A percentile compares a stretch with the other conserved stretches of the same genome.
These are phyloP conservation scores for Phascolomyces articulosus DNA, from an alignment of 371 early-diverging fungal species.

Conservation along the genomic window DNA sequence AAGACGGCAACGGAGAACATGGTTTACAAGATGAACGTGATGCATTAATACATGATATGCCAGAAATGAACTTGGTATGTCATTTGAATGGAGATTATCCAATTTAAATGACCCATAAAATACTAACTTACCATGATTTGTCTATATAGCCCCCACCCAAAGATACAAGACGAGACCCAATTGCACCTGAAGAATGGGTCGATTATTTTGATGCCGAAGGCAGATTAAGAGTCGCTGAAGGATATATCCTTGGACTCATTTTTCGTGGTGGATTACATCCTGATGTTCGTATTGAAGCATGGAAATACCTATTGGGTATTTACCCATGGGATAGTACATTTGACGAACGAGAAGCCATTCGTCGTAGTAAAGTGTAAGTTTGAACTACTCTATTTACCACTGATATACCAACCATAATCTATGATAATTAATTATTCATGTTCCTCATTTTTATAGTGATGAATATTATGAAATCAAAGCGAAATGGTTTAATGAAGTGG, in stretches of 20 bases:
- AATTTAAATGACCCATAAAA: too few relatives aligned
- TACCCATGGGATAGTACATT: slow-evolving; percentile 88
- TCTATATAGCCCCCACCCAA: slow-evolving; percentile 27
- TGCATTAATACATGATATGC: slow-evolving; percentile 28
- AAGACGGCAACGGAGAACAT: slow-evolving; percentile 27
- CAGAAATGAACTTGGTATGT: slow-evolving; percentile 24
- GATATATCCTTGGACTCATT: slow-evolving; percentile 61
- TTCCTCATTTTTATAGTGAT: too few relatives aligned
- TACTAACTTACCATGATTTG: too few relatives aligned
- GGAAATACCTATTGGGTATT: slow-evolving; percentile 86
- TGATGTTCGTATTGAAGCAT: slow-evolving; percentile 85
- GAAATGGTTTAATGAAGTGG: slow-evolving; percentile 77
- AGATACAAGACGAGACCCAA: slow-evolving; percentile 51
- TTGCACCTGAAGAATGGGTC: slow-evolving; percentile 82
- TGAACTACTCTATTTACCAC: too few relatives aligned
- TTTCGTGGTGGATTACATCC: slow-evolving; percentile 83
- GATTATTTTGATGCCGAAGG: slow-evolving; percentile 70
- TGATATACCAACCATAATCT: not conserved
- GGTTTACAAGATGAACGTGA: slow-evolving; percentile 26
- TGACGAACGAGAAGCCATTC: slow-evolving; percentile 70
- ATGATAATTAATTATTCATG: not conserved
- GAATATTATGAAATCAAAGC: slow-evolving; percentile 79
- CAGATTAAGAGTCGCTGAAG: slow-evolving; percentile 51
- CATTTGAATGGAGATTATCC: too few relatives aligned
- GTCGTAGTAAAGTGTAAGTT: slow-evolving; percentile 58